A percentile compares a stretch with the other conserved stretches of the same genome.
These are phyloP conservation scores for Withania somnifera DNA, from an alignment of 305 asterid genomes.

Conservation along the genomic window DNA sequence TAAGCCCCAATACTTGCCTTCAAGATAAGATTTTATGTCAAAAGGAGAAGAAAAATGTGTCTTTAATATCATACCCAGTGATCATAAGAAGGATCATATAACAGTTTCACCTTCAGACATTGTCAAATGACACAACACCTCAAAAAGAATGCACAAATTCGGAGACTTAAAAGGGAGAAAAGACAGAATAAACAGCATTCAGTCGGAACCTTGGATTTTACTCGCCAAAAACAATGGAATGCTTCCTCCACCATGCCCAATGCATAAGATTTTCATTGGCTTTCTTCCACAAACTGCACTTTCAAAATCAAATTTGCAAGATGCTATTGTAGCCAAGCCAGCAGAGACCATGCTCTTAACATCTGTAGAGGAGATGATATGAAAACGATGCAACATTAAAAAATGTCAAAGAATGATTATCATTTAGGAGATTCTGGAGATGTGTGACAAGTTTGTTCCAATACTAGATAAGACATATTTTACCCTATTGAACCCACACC, in stretches of 20 bases:
- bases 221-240: conserved; percentile 68
- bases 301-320: conserved; percentile 40
- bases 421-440: background rate
- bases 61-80: background rate
- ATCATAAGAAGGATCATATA: background rate
- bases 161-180: background rate
- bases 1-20: background rate
- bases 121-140: background rate
- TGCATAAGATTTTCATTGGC: conserved; percentile 52
- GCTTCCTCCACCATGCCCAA: conserved; percentile 97
- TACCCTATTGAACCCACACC: background rate
- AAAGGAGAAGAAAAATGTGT: background rate
- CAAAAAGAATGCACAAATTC: background rate
- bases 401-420: background rate
- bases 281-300: conserved; percentile 51
- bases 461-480: background rate
- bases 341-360: conserved; percentile 81
- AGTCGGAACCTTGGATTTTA: conserved; percentile 44
- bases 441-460: background rate
- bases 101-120: background rate
- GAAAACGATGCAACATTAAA: background rate
- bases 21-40: background rate
- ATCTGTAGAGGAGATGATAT: conserved; percentile 31
- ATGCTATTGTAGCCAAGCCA: conserved; percentile 51
- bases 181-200: background rate